Base-by-base conservation (phyloP, 352 stramenopile genomes). In the Globisporangium abappressorium region DNA sequence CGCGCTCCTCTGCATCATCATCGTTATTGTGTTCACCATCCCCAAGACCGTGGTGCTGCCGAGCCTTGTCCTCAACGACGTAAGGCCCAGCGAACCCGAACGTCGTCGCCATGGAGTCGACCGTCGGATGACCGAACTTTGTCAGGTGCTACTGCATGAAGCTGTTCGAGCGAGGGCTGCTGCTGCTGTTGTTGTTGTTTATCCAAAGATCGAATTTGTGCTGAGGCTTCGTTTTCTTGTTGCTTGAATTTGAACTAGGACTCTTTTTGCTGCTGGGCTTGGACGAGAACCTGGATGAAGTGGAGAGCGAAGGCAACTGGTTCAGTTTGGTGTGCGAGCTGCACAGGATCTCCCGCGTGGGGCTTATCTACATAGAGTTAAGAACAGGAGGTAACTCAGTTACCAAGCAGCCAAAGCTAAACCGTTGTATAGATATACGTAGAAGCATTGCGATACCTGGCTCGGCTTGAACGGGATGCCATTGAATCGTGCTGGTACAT, bases 401-500 rank as follows among this genome's bases (percentile, higher is more conserved):
- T 43, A 43, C 36, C 36, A 43, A 12, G 15, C n/a, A 59, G 33
- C 54, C 12, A 61, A 70, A 49, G 22, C 9, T 14, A 18, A 20
- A 8, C 3, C 60, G 7, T 20, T 15, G 12, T 4, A 43, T 30
- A 53, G 20, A 28, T 11, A 18, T 11, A 33, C 9, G 20, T 20
- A 56, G 49, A 18, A 43, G 36, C 36, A n/a, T 5, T 8, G 26
- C 5, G 56, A 61, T n/a, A 90, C 77, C 60, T 89, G 73, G 57
- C 79, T 89, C 30, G 75, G 70, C 41, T 68, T 80, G 65, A 84
- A 91, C n/a, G 82, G 79, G 34, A 91, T 65, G 30, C 77, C 77
- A 33, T 91, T 91, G 69, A 88, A 89, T 43, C 82, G 70, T 7
- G 82, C 82, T 22, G 82, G 82, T 5, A 91, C 55, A 58, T 89